Percentiles rank a stretch among this genome's conserved stretches.
These are phyloP conservation scores for Xylaria curta DNA, from an alignment of 495 filamentous ascomycete genomes.

Conservation along the genomic window DNA sequence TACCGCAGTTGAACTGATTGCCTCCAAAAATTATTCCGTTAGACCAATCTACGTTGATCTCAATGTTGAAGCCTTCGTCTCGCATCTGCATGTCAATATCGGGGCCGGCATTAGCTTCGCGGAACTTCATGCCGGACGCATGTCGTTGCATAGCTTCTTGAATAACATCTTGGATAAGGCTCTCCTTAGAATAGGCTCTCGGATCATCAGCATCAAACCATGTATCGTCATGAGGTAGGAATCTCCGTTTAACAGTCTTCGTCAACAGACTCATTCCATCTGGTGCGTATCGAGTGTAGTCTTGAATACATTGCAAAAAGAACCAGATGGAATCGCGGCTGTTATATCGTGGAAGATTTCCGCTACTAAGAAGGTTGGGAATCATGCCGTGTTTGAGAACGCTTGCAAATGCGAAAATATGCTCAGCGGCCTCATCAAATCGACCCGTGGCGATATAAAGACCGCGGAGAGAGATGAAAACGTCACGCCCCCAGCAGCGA, in stretches of 20 bases:
- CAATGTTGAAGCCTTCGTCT: slow-evolving; percentile 85
- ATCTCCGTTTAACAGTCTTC: slow-evolving; percentile 81
- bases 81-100: slow-evolving; percentile 92
- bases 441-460: slow-evolving; percentile 88
- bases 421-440: slow-evolving; percentile 86
- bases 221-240: slow-evolving; percentile 92
- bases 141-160: slow-evolving; percentile 94
- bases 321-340: slow-evolving; percentile 97
- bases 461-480: slow-evolving; percentile 93
- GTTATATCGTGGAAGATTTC: slow-evolving; percentile 93
- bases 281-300: slow-evolving; percentile 85
- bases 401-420: slow-evolving; percentile 94
- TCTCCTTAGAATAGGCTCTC: slow-evolving; percentile 82
- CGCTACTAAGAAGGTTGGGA: slow-evolving; percentile 88
- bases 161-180: slow-evolving; percentile 84
- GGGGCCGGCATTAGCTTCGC: slow-evolving; percentile 92
- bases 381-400: slow-evolving; percentile 99
- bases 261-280: slow-evolving; percentile 76
- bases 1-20: slow-evolving; percentile 93
- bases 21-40: slow-evolving; percentile 94
- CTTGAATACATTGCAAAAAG: slow-evolving; percentile 92
- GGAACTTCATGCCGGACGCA: slow-evolving; percentile 85
- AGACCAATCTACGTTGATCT: slow-evolving; percentile 89
- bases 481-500: slow-evolving; percentile 95
- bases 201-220: slow-evolving; percentile 84